A percentile compares a stretch with the other conserved stretches of the same genome.
These are phyloP conservation scores for Crithidia expoeki DNA, from an alignment of 208 protist genomes.

Conservation along the genomic window DNA sequence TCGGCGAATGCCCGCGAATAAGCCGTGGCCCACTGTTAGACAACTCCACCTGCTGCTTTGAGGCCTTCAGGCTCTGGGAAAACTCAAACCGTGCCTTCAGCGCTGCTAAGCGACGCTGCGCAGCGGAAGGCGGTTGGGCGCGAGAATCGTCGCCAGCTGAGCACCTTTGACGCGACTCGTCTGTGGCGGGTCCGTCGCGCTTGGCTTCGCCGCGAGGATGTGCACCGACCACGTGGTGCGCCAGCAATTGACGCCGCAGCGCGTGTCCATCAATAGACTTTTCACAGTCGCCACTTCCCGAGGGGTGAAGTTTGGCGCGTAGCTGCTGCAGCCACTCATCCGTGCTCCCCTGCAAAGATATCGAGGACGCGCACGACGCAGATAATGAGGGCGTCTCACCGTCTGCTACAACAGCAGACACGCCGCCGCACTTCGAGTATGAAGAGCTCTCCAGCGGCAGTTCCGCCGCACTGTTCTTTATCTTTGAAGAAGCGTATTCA, in stretches of 20 bases:
- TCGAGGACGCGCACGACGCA: too few relatives aligned
- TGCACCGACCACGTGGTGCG: slow-evolving; percentile 46
- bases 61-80: slow-evolving; percentile 51
- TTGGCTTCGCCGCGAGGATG: slow-evolving; percentile 3
- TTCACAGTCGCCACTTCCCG: slow-evolving; percentile 11
- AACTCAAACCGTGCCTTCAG: slow-evolving; percentile 80
- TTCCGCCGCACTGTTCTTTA: background rate
- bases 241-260: slow-evolving; percentile 63
- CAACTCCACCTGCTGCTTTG: slow-evolving; percentile 15
- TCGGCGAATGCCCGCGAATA: slow-evolving; percentile 69
- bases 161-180: background rate
- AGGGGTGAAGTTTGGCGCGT: slow-evolving; percentile 41
- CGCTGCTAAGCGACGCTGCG: slow-evolving; percentile 62
- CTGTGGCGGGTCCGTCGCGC: background rate
- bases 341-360: slow-evolving; percentile 8
- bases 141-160: background rate
- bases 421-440: too few relatives aligned
- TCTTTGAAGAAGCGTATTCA: slow-evolving; percentile 63
- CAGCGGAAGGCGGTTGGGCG: slow-evolving; percentile 10
- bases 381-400: too few relatives aligned
- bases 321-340: slow-evolving; percentile 70
- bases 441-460: background rate
- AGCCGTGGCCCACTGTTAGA: slow-evolving; percentile 45
- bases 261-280: slow-evolving; percentile 60
- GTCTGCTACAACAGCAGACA: too few relatives aligned